Evolutionary conservation across 73 alveolate species (phyloP).

Genomic region (Durusdinium trenchii): DNA sequence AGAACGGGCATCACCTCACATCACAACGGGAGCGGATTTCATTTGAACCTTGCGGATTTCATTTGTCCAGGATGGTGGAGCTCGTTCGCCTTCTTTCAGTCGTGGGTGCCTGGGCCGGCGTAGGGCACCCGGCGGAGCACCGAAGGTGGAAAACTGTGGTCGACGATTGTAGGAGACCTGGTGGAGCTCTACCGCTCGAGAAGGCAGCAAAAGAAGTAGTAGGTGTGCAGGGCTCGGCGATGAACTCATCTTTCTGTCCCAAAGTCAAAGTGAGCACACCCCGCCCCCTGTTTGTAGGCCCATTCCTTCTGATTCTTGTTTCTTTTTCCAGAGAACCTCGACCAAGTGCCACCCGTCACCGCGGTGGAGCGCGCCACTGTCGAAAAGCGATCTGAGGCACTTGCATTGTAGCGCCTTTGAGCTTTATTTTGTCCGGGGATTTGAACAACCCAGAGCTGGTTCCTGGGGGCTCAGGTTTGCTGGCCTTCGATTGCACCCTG

Average conservation of each 20-base stretch:
- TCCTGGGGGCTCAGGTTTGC: constrained; percentile 46
- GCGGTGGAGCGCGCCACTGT: not conserved
- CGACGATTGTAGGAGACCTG: too few species aligned
- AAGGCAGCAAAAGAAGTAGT: too few species aligned
- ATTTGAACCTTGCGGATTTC: not conserved
- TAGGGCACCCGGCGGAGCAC: not conserved
- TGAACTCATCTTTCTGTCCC: too few species aligned
- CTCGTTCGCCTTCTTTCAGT: constrained; percentile 34
- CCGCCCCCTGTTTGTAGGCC: too few species aligned
- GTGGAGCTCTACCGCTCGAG: too few species aligned
- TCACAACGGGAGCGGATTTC: not conserved
- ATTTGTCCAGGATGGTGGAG: constrained; percentile 58
- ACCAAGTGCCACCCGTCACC: too few species aligned
- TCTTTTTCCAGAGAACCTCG: too few species aligned
- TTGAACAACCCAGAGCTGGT: constrained; percentile 42
- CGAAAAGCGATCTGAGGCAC: constrained; percentile 4
- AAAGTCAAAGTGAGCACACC: too few species aligned
- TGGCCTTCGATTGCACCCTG: constrained; percentile 66
- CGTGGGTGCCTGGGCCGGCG: constrained; percentile 10
- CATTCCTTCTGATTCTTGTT: too few species aligned
- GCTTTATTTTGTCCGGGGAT: constrained; percentile 65
- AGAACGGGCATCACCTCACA: not conserved
- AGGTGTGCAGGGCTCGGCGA: too few species aligned
- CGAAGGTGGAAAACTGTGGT: too few species aligned
- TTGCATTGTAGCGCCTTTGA: constrained; percentile 73